Percentiles rank a stretch among this genome's conserved stretches.
Evolutionary conservation across 139 green algal species (phyloP).

Genomic region (Coelastrella sp.): DNA sequence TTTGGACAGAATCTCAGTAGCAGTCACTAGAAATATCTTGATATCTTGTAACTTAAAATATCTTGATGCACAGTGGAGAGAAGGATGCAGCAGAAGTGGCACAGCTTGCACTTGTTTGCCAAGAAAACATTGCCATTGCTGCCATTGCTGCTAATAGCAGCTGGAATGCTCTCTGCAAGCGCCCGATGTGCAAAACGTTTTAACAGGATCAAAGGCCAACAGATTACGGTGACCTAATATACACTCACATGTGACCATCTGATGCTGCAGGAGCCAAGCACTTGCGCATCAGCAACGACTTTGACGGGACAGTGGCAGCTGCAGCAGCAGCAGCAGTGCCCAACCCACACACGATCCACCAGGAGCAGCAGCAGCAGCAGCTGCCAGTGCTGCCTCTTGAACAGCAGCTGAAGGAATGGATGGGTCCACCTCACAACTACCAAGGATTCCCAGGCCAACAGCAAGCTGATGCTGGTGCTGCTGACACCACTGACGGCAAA

Average conservation of each 20-base stretch:
- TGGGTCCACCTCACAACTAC: slow-evolving; percentile 57
- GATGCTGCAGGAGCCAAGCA: slow-evolving; percentile 13
- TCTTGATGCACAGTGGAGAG: no score
- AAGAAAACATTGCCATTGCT: no score
- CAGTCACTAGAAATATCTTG: no score
- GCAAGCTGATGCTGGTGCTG: background rate
- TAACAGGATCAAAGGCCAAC: no score
- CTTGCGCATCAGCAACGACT: background rate
- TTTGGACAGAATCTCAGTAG: no score
- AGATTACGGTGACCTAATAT: background rate
- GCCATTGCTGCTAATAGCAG: no score
- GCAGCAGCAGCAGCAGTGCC: background rate
- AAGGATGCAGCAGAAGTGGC: no score
- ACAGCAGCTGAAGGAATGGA: slow-evolving; percentile 29
- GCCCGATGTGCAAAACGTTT: no score
- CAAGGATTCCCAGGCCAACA: slow-evolving; percentile 29
- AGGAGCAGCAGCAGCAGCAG: slow-evolving; percentile 12
- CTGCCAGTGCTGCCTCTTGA: slow-evolving; percentile 36
- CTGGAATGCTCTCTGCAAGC: no score
- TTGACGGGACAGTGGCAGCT: background rate
- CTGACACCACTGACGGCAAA: background rate
- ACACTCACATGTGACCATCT: background rate
- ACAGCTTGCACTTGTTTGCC: no score
- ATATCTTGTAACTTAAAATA: no score
- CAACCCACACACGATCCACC: background rate